These are phyloP conservation scores for Kluyveromyces nonfermentans DNA, from an alignment of 805 yeast species.

Conservation along the genomic window DNA sequence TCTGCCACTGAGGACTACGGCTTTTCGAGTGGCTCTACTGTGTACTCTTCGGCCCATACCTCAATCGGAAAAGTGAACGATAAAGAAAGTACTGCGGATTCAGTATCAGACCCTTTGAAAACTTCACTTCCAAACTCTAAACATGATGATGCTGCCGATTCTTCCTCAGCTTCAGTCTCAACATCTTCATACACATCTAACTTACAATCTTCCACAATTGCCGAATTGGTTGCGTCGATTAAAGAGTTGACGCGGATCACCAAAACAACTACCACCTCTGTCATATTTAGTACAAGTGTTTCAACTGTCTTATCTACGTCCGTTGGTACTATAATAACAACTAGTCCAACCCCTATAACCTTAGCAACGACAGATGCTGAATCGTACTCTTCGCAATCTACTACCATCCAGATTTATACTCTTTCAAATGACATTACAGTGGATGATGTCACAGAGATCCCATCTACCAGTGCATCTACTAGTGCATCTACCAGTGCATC, in stretches of 20 bases:
- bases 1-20: not conserved
- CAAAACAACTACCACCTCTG: slow-evolving; percentile 1
- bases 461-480: not conserved
- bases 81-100: not conserved
- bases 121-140: not conserved
- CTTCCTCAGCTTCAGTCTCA: not conserved
- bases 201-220: not conserved
- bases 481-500: not conserved
- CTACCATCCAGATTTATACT: slow-evolving; percentile 25
- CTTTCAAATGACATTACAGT: slow-evolving; percentile 17
- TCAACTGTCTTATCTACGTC: slow-evolving; percentile 10
- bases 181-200: not conserved
- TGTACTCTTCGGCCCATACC: not conserved
- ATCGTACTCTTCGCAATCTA: slow-evolving; percentile 23
- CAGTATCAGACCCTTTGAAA: not conserved
- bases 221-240: not conserved
- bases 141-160: not conserved
- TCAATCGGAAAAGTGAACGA: not conserved
- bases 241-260: not conserved
- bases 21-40: not conserved
- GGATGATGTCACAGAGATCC: not conserved
- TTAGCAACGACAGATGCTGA: slow-evolving; percentile 27
- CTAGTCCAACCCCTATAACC: slow-evolving; percentile 22
- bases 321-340: slow-evolving; percentile 26
- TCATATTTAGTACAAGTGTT: slow-evolving; percentile 1